phyloP scores from a whole-genome alignment of 176 grass and related monocot genomes.

The Triticum monococcum region DNA sequence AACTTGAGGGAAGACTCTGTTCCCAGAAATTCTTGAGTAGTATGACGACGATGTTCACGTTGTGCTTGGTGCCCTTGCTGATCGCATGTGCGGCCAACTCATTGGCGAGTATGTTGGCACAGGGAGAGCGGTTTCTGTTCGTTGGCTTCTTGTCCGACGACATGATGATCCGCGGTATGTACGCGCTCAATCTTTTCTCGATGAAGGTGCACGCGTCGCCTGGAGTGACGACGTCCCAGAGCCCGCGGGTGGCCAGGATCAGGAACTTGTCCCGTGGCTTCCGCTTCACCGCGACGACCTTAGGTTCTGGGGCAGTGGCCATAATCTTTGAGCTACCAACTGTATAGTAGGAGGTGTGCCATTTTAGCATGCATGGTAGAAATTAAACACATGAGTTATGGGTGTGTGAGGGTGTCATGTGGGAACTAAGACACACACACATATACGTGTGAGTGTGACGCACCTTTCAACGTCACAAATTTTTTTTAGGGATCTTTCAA shows the following conservation, averaged over 20 bases:
- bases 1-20: not conserved
- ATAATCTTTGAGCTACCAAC: not conserved
- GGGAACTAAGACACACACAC: not conserved
- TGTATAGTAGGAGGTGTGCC: not conserved
- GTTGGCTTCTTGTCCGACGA: not conserved
- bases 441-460: not conserved
- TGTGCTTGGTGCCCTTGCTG: not conserved
- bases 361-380: not conserved
- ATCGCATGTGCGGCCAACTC: not conserved
- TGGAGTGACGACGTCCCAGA: conserved; percentile 13
- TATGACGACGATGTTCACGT: not conserved
- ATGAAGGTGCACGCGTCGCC: not conserved
- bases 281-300: not conserved
- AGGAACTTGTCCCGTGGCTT: conserved; percentile 12
- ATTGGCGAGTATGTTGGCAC: not conserved
- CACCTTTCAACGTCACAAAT: not conserved
- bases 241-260: not conserved
- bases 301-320: not conserved
- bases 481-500: not conserved
- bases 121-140: not conserved
- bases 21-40: conserved; percentile 13
- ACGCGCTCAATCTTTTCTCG: not conserved
- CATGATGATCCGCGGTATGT: not conserved
- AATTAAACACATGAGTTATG: not conserved
- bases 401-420: not conserved